phyloP scores from a whole-genome alignment of 169 alveolate species.

The Babesia bigemina region DNA sequence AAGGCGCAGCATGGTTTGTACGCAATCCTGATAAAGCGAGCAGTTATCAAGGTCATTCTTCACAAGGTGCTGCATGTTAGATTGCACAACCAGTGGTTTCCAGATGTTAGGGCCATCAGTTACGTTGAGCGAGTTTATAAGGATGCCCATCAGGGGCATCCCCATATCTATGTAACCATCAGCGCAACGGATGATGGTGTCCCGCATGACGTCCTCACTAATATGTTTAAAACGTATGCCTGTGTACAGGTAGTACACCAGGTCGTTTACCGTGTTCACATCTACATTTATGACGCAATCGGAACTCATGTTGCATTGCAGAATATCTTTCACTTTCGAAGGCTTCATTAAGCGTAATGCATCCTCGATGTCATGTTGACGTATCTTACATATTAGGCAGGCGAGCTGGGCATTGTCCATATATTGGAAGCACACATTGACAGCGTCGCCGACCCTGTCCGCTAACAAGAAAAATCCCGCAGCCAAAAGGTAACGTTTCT shows the following conservation, averaged over 20 bases:
- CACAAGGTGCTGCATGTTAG: neutral
- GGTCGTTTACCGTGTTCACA: constrained; percentile 14
- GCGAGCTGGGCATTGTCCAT: constrained; percentile 50
- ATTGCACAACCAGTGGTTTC: neutral
- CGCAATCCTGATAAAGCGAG: constrained; percentile 1
- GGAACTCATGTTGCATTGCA: neutral
- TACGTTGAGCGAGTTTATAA: neutral
- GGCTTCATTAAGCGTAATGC: constrained; percentile 7
- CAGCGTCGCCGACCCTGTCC: constrained; percentile 50
- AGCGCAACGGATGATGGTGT: constrained; percentile 9
- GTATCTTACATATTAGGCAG: constrained; percentile 28
- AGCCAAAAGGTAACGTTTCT: constrained; percentile 57
- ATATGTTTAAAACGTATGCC: constrained; percentile 14
- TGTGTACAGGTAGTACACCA: constrained; percentile 37
- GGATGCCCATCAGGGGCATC: constrained; percentile 18
- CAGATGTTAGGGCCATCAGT: neutral
- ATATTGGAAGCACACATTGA: constrained; percentile 60
- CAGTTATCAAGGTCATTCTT: neutral
- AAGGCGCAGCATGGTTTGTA: neutral
- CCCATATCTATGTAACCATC: constrained; percentile 10
- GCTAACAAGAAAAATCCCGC: constrained; percentile 58
- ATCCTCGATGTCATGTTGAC: constrained; percentile 11
- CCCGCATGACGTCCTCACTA: neutral
- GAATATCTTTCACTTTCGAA: constrained; percentile 12
- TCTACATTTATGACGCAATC: neutral